Evolutionary conservation across 495 filamentous ascomycete genomes (phyloP), one percentile per base, ranked within the genome.

Genomic region (Annulohypoxylon stygium): DNA sequence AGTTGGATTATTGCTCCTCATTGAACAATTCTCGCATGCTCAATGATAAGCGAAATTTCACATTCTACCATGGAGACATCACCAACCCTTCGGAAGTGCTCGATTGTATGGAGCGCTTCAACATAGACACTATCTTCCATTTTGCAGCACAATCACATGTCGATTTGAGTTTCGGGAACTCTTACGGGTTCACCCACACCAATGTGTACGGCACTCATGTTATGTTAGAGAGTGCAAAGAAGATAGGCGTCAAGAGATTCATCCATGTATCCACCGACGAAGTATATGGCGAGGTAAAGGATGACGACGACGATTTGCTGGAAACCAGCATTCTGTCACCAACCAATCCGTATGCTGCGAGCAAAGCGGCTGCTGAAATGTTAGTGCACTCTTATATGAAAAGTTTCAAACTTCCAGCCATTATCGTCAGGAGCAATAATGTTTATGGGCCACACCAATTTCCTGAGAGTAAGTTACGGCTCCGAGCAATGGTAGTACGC

Each of bases 351-450:
- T 94, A 94, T 69, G 88, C 91, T 8, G 92, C 91, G 1, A 89
- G 86, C 78, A 94, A 94, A 78, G 92, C 92, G 0, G 91, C 92
- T 1, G 91, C 91, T 16, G 92, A 93, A 80, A 94, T 93, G 92
- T 82, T 91, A 63, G 90, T 93, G n/a, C 86, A 89, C 71, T 90
- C 90, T 9, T 94, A 93, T 78, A 85, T 86, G 73, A 92, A 91
- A 80, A 89, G 86, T 77, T 93, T 92, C 81, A 88, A 89, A 61
- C 82, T 93, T 10, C 90, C 91, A 2, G 86, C 87, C 23, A 90
- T 93, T 70, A 90, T 93, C 67, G 88, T 92, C 45, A 85, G 92
- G 20, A 88, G 89, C 73, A 94, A 93, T 83, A 94, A 94, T 71
- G 90, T 94, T 25, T 93, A 93, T 70, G 92, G 92, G 0, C 92